A percentile compares a stretch with the other conserved stretches of the same genome.
Evolutionary conservation across 2,329 filamentous ascomycete species (phyloP).

Genomic region (Thielaviopsis ethacetica): DNA sequence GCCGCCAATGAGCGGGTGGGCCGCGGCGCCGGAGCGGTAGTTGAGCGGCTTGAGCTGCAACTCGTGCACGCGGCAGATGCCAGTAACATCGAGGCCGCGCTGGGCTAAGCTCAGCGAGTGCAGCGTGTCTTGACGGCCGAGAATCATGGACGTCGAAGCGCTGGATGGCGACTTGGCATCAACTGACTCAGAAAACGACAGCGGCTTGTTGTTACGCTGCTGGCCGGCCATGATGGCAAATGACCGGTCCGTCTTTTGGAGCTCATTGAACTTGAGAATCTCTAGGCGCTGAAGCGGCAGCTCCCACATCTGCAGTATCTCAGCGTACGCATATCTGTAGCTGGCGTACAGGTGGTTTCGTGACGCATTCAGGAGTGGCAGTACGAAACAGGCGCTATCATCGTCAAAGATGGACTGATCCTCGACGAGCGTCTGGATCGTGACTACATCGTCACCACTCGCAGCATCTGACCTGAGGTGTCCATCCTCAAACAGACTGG

Average conservation of each 20-base stretch:
- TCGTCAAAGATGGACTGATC: slow-evolving; percentile 53
- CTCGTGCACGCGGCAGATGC: slow-evolving; percentile 46
- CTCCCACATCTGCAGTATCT: slow-evolving; percentile 51
- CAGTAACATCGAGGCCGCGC: slow-evolving; percentile 44
- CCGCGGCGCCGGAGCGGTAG: slow-evolving; percentile 24
- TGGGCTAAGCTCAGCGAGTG: slow-evolving; percentile 22
- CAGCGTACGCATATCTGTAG: slow-evolving; percentile 51
- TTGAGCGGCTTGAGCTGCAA: slow-evolving; percentile 42
- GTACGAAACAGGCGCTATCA: slow-evolving; percentile 42
- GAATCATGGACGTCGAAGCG: slow-evolving; percentile 27
- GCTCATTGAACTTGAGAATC: slow-evolving; percentile 51
- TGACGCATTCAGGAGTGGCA: slow-evolving; percentile 38
- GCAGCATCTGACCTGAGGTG: slow-evolving; percentile 20
- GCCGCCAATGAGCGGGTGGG: slow-evolving; percentile 24
- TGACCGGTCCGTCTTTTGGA: slow-evolving; percentile 28
- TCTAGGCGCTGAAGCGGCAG: slow-evolving; percentile 47
- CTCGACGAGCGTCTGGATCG: slow-evolving; percentile 29
- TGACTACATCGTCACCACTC: slow-evolving; percentile 25
- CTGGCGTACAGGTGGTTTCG: slow-evolving; percentile 34
- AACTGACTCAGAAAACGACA: background rate
- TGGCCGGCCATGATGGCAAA: background rate
- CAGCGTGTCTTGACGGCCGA: slow-evolving; percentile 24
- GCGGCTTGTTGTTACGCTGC: background rate
- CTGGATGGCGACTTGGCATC: slow-evolving; percentile 30
- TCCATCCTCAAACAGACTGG: slow-evolving; percentile 39